phyloP scores from a whole-genome alignment of 2,329 filamentous ascomycete species.

The Pseudopyricularia javanii region DNA sequence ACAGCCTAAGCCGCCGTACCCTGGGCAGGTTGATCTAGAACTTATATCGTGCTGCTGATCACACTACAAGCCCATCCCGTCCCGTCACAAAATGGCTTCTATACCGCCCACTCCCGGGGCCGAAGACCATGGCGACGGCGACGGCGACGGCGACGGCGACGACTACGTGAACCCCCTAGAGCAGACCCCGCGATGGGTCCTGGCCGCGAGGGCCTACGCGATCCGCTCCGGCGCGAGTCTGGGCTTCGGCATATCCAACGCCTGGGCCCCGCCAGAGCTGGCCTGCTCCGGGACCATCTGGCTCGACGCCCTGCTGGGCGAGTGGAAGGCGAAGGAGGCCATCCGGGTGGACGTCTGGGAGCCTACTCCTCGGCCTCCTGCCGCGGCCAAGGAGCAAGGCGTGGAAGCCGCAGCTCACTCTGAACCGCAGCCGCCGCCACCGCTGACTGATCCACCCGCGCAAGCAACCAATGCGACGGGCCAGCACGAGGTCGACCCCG shows the following conservation, averaged over 20 bases:
- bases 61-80: too few species aligned
- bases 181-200: slow-evolving; percentile 13
- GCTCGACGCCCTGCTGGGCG: slow-evolving; percentile 13
- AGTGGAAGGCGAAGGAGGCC: slow-evolving; percentile 10
- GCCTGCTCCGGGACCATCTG: slow-evolving; percentile 11
- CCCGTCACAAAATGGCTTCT: background rate
- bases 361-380: background rate
- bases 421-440: background rate
- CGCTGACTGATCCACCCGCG: background rate
- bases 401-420: background rate
- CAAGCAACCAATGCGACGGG: background rate
- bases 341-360: slow-evolving; percentile 13
- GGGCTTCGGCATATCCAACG: slow-evolving; percentile 9
- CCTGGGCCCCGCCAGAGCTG: background rate
- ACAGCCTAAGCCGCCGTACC: too few species aligned
- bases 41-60: too few species aligned
- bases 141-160: background rate
- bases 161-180: slow-evolving; percentile 12
- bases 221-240: slow-evolving; percentile 11
- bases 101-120: background rate
- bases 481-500: background rate
- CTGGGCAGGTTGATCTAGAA: too few species aligned
- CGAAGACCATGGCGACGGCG: background rate
- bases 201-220: slow-evolving; percentile 12
- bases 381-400: background rate